A percentile compares a stretch with the other conserved stretches of the same genome.
phyloP scores from a whole-genome alignment of 1,139 yeast genomes.

The Geotrichum reessii region DNA sequence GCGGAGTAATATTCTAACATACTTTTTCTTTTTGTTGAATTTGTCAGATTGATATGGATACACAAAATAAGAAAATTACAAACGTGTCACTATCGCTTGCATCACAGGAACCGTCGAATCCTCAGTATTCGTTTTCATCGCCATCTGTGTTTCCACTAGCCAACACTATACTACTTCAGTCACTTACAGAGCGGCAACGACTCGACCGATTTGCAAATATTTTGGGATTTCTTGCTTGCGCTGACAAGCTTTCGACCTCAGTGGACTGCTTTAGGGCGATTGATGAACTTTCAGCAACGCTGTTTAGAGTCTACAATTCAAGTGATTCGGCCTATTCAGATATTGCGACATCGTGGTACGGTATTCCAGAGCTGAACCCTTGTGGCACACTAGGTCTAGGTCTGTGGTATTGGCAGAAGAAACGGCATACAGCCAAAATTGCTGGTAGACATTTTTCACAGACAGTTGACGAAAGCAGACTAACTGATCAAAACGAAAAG shows the following conservation, averaged over 20 bases:
- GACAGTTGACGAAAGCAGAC: not conserved
- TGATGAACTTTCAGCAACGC: conserved; percentile 32
- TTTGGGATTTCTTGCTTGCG: conserved; percentile 31
- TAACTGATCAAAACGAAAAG: not conserved
- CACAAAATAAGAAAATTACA: conserved; percentile 20
- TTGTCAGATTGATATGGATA: conserved; percentile 23
- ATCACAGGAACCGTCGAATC: conserved; percentile 26
- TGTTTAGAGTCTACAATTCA: conserved; percentile 24
- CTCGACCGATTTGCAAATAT: conserved; percentile 32
- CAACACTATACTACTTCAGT: conserved; percentile 26
- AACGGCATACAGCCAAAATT: conserved; percentile 3
- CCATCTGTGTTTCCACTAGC: conserved; percentile 26
- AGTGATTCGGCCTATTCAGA: conserved; percentile 3
- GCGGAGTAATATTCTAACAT: not conserved
- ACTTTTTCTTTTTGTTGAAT: not conserved
- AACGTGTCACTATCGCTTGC: conserved; percentile 31
- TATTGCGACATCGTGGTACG: conserved; percentile 24
- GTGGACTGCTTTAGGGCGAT: conserved; percentile 35
- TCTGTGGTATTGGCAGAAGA: conserved; percentile 30
- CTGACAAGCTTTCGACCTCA: conserved; percentile 32
- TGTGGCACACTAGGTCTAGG: conserved; percentile 32
- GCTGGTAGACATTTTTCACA: not conserved
- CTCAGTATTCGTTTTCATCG: conserved; percentile 29
- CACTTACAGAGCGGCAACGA: conserved; percentile 29
- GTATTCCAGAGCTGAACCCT: conserved; percentile 33